phyloP scores from a whole-genome alignment of 345 rosid species.

The Nephelium lappaceum region DNA sequence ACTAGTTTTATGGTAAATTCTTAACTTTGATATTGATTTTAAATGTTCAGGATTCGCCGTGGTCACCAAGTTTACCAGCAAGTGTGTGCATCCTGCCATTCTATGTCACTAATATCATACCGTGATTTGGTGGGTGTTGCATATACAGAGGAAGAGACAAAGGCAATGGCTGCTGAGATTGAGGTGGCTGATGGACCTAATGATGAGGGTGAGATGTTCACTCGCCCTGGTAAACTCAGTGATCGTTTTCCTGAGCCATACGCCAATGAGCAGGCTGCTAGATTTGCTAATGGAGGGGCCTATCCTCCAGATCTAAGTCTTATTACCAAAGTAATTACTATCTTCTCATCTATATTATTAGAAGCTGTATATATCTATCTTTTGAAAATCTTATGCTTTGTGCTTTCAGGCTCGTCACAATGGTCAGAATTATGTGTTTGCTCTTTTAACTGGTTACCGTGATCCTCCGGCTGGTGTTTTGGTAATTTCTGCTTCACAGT shows the following conservation, averaged over 20 bases:
- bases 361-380: constrained; percentile 8
- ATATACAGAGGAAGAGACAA: constrained; percentile 94
- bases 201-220: constrained; percentile 99
- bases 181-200: constrained; percentile 99
- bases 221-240: constrained; percentile 98
- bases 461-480: constrained; percentile 99
- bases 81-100: constrained; percentile 99
- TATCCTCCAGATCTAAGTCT: constrained; percentile 99
- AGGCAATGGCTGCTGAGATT: constrained; percentile 99
- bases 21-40: constrained; percentile 26
- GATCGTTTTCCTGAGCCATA: constrained; percentile 97
- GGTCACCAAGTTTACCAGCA: constrained; percentile 98
- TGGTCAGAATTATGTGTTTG: constrained; percentile 96
- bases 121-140: constrained; percentile 98
- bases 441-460: constrained; percentile 95
- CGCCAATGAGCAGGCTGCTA: constrained; percentile 90
- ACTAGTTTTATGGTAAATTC: background rate
- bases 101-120: constrained; percentile 92
- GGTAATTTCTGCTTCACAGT: constrained; percentile 41
- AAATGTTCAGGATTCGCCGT: constrained; percentile 84
- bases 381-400: constrained; percentile 15
- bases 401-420: constrained; percentile 92
- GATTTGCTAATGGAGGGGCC: constrained; percentile 99
- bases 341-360: constrained; percentile 10
- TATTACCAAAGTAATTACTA: constrained; percentile 77